These are phyloP conservation scores for Neckera pumila DNA, from an alignment of 225 moss, liverwort and hornwort genomes.

Conservation along the genomic window DNA sequence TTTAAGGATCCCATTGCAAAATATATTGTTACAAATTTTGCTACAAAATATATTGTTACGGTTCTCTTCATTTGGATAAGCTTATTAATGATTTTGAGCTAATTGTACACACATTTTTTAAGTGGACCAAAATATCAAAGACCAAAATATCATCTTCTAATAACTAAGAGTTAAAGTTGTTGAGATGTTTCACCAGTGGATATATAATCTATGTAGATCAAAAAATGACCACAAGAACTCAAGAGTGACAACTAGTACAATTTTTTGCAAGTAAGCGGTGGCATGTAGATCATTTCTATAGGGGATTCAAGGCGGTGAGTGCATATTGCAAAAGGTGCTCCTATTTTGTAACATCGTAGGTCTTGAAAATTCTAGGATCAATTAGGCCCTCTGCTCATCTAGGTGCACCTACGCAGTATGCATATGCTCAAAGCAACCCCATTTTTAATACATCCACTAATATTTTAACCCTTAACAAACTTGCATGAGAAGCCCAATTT, in stretches of 20 bases:
- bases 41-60: no score
- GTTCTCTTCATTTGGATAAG: no score
- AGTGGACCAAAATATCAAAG: neutral
- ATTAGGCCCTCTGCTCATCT: fast-evolving
- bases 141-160: neutral
- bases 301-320: fast-evolving
- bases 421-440: neutral
- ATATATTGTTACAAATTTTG: no score
- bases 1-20: neutral
- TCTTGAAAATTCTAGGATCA: neutral
- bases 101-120: neutral
- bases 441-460: neutral
- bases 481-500: neutral
- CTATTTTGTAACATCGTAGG: fast-evolving
- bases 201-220: fast-evolving
- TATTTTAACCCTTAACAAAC: neutral
- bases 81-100: neutral
- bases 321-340: fast-evolving
- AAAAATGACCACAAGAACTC: neutral
- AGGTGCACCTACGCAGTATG: fast-evolving
- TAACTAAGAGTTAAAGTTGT: neutral
- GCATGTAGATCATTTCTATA: neutral
- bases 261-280: neutral
- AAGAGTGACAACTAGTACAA: neutral
- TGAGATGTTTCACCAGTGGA: fast-evolving